phyloP scores from a whole-genome alignment of 148 eudicot species.

The Selenicereus undatus region DNA sequence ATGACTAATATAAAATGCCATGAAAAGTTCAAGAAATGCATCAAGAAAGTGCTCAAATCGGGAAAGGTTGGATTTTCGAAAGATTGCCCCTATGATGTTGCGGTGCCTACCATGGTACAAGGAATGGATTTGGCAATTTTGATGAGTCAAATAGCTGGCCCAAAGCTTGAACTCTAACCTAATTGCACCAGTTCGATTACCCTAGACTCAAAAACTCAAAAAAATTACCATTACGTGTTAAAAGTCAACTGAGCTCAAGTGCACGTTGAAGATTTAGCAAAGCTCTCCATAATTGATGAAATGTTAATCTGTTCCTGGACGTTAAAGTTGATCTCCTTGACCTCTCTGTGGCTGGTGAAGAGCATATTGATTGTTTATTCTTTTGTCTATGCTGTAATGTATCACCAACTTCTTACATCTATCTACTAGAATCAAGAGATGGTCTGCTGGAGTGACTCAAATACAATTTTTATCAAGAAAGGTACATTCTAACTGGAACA shows the following conservation, averaged over 20 bases:
- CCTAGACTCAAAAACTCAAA: no score
- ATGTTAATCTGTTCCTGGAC: not conserved
- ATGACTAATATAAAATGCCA: constrained; percentile 80
- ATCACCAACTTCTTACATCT: not conserved
- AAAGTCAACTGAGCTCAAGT: no score
- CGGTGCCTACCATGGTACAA: constrained; percentile 87
- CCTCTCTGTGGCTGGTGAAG: not conserved
- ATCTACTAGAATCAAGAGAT: not conserved
- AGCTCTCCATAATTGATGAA: not conserved
- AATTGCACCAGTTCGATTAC: no score
- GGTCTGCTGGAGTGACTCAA: not conserved
- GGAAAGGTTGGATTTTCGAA: constrained; percentile 79
- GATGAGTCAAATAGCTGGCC: constrained; percentile 64
- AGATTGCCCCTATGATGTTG: constrained; percentile 67
- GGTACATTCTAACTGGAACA: not conserved
- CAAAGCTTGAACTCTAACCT: constrained; percentile 58
- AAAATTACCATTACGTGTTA: no score
- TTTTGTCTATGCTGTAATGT: not conserved
- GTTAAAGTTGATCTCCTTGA: not conserved
- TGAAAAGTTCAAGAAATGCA: constrained; percentile 92
- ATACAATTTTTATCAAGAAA: not conserved
- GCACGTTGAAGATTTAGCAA: no score
- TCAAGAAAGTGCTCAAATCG: constrained; percentile 85
- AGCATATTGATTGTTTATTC: not conserved
- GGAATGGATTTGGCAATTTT: constrained; percentile 97